phyloP scores from a whole-genome alignment of 352 stramenopile genomes.

The Pythium phragmitis region DNA sequence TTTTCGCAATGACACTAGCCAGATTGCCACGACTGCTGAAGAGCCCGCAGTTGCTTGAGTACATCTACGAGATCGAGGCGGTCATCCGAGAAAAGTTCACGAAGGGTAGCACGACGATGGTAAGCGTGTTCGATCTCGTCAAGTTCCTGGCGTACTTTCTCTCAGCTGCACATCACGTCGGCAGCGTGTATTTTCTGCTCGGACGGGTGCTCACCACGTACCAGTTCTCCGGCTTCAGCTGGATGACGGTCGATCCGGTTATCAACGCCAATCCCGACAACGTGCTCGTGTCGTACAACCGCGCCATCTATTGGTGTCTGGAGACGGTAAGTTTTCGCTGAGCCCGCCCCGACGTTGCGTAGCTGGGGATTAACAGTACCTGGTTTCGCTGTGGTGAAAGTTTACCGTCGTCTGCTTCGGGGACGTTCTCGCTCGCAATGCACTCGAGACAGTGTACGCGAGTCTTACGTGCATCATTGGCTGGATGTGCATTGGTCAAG shows the following conservation, averaged over 20 bases:
- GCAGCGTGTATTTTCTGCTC: constrained; percentile 31
- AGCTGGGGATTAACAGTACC: background rate
- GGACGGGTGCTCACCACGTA: constrained; percentile 18
- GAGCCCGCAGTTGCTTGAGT: constrained; percentile 20
- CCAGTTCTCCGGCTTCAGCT: constrained; percentile 29
- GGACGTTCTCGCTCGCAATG: constrained; percentile 57
- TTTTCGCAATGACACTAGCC: constrained; percentile 17
- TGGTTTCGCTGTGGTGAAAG: constrained; percentile 20
- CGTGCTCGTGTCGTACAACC: constrained; percentile 55
- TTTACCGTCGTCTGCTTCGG: constrained; percentile 81
- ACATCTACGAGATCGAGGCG: constrained; percentile 26
- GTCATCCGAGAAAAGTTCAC: constrained; percentile 28
- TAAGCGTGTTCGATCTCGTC: constrained; percentile 33
- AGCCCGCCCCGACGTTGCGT: background rate
- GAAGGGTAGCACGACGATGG: constrained; percentile 22
- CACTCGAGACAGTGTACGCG: constrained; percentile 52
- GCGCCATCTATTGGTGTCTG: constrained; percentile 76
- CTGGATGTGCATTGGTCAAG: constrained; percentile 74
- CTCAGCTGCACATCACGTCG: constrained; percentile 28
- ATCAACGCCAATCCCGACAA: constrained; percentile 45
- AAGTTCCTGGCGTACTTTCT: constrained; percentile 33
- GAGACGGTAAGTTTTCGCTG: constrained; percentile 36
- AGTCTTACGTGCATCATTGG: constrained; percentile 63
- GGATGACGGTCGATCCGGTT: constrained; percentile 56
- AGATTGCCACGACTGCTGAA: constrained; percentile 28